A percentile compares a stretch with the other conserved stretches of the same genome.
phyloP scores from a whole-genome alignment of 192 early-diverging fungal species.

The Podila minutissima region DNA sequence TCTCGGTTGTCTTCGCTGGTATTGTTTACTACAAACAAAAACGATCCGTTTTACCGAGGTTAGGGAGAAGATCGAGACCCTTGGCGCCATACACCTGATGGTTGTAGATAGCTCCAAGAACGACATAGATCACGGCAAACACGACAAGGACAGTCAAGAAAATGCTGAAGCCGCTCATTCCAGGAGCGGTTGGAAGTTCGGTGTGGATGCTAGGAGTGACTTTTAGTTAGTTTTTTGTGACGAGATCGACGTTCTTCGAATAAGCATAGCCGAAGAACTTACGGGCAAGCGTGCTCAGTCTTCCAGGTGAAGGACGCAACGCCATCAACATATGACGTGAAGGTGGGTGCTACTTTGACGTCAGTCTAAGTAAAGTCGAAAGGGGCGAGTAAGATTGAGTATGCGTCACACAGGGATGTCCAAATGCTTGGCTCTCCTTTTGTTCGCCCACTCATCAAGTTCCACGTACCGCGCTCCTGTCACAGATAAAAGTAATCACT shows the following conservation, averaged over 20 bases:
- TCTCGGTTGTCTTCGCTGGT: too few relatives aligned
- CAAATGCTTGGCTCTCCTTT: background rate
- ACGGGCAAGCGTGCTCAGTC: constrained; percentile 34
- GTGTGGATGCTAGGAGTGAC: background rate
- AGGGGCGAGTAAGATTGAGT: too few relatives aligned
- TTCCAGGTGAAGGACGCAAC: constrained; percentile 35
- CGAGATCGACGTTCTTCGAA: background rate
- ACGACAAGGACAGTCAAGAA: constrained; percentile 29
- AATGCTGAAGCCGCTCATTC: constrained; percentile 36
- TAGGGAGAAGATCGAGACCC: constrained; percentile 35
- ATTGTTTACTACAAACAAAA: too few relatives aligned
- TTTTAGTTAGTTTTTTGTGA: background rate
- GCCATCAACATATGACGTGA: constrained; percentile 21
- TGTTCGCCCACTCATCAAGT: background rate
- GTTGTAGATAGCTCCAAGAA: constrained; percentile 32
- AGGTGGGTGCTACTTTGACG: constrained; percentile 7
- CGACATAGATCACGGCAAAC: constrained; percentile 25
- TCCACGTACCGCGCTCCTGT: constrained; percentile 22
- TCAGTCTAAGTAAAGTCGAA: constrained; percentile 26
- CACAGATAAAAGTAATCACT: constrained; percentile 46
- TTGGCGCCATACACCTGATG: constrained; percentile 35
- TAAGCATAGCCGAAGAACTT: background rate
- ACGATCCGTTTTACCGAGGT: constrained; percentile 16
- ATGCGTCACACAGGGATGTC: too few relatives aligned
- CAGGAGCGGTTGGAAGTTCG: background rate